Base-by-base conservation (phyloP, 2,329 filamentous ascomycete species). In the Pseudomassariella vexata region DNA sequence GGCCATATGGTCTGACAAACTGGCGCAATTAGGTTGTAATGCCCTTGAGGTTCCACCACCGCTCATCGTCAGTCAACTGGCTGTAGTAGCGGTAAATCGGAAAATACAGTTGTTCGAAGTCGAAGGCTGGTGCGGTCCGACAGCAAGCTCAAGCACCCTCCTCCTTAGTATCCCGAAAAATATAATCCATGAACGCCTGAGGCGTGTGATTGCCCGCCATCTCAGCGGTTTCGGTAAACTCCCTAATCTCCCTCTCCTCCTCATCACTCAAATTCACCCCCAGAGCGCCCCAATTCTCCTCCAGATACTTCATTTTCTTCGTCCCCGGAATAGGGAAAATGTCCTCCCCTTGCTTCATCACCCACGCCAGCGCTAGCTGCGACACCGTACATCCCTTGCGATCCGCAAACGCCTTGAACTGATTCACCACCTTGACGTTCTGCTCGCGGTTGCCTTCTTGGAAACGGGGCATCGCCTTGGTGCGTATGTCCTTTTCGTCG, bases 341-440 rank as follows among this genome's bases (percentile, higher is more conserved):
- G 31, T 63, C 54, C 7, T 58, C 52, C 3, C 67, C 70, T 37
- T 72, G 66, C 16, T 59, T 55, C 28, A 65, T 49, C 21, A 76
- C 52, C 75, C 75, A 81, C 2, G 68, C 70, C 18, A 81, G 47
- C 1, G 69, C 70, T 16, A 79, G 55, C 55, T 79, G 74, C 1
- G 60, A 57, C 2, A 63, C 40, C 0, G 70, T 72, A 35, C 59
- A 63, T 1, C 60, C 60, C 44, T 57, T 54, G 17, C 34, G 26
- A 19, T 41, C 38, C 4, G 53, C 52, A 3, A 57, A 12, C 15
- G 45, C 37, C 33, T 45, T 34, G 30, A 59, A 36, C 32, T 41
- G 28, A 14, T 47, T 41, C 5, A 55, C 52, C 18, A 55, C 29
- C 34, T 45, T 29, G 27, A 60, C 39, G 45, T 79, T 78, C 43